phyloP scores from a whole-genome alignment of 345 rosid species.

The Corchorus capsularis region DNA sequence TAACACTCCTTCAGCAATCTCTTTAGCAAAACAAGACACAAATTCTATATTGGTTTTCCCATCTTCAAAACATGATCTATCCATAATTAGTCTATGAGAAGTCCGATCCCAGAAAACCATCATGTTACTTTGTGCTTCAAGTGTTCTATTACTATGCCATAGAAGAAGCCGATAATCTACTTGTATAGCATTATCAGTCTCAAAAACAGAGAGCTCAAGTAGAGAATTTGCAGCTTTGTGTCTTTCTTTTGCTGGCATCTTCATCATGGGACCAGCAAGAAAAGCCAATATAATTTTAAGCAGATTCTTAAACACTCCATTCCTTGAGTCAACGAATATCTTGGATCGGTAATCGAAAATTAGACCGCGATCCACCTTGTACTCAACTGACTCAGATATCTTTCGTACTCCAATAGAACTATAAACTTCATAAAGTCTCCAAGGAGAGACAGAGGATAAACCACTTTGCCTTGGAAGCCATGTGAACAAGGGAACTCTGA shows the following conservation, averaged over 20 bases:
- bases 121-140: too few relatives aligned
- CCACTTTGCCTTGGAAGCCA: not conserved
- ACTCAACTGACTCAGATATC: too few relatives aligned
- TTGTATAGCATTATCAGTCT: not conserved
- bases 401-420: too few relatives aligned
- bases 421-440: not conserved
- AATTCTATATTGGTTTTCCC: too few relatives aligned
- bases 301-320: constrained; percentile 18
- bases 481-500: constrained; percentile 12
- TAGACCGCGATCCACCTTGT: too few relatives aligned
- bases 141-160: too few relatives aligned
- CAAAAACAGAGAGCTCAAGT: constrained; percentile 4
- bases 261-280: too few relatives aligned
- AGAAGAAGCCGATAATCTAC: not conserved
- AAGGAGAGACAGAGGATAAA: not conserved
- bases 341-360: not conserved
- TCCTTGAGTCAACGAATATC: not conserved
- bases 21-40: constrained; percentile 13
- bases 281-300: constrained; percentile 12
- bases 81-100: too few relatives aligned
- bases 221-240: constrained; percentile 19
- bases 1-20: constrained; percentile 5
- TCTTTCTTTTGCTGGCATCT: constrained; percentile 4
- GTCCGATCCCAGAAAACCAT: too few relatives aligned
- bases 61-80: too few relatives aligned